Evolutionary conservation across 176 grass and related monocot genomes (phyloP).

Genomic region (Rhynchospora pubera): DNA sequence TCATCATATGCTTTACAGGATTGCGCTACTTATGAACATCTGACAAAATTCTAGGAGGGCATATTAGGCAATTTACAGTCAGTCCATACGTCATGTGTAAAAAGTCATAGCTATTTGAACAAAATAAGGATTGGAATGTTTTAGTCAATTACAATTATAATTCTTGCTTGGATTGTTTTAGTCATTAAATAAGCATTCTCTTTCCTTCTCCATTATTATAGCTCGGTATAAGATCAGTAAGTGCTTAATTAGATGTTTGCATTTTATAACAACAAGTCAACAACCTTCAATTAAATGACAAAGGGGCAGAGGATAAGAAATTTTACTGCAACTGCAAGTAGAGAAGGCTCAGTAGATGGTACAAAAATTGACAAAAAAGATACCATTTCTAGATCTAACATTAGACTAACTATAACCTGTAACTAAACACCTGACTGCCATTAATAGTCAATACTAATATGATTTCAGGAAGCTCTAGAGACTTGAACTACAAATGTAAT

Average conservation of each 20-base stretch:
- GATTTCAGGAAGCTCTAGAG: background rate
- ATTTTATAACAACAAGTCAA: background rate
- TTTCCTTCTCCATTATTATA: background rate
- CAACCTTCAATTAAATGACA: background rate
- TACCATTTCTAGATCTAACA: background rate
- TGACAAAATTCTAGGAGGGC: no score
- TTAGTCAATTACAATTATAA: no score
- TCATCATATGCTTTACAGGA: no score
- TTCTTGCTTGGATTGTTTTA: background rate
- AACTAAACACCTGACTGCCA: background rate
- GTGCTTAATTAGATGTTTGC: background rate
- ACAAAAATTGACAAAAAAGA: background rate
- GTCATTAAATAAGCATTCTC: background rate
- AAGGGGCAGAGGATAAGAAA: background rate
- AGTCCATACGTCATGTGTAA: no score
- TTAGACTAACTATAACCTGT: background rate
- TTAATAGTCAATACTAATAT: background rate
- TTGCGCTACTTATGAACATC: no score
- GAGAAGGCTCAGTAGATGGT: background rate
- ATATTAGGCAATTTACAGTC: no score
- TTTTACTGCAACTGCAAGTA: background rate
- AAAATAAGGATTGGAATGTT: no score
- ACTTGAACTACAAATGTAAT: slow-evolving; percentile 25
- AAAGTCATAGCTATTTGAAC: no score
- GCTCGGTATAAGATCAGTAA: no score